These are phyloP conservation scores for Dendrobium chrysotoxum DNA, from an alignment of 106 monocot species.

Conservation along the genomic window DNA sequence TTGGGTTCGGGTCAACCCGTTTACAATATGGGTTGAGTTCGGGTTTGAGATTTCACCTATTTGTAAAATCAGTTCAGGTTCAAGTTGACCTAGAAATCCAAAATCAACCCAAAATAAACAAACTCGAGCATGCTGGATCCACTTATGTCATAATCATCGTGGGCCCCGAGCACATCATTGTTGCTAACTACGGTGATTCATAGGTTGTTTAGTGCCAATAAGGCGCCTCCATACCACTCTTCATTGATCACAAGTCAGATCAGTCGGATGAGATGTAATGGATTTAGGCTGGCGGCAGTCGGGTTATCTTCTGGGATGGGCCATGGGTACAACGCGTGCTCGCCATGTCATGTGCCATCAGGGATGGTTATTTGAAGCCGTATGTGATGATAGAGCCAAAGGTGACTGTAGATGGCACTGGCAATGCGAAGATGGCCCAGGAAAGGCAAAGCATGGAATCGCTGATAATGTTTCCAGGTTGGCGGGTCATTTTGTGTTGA, in stretches of 20 bases:
- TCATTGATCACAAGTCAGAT: conserved; percentile 79
- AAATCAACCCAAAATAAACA: too few relatives aligned
- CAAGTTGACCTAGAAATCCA: too few relatives aligned
- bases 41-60: too few relatives aligned
- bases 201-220: conserved; percentile 49
- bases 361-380: conserved; percentile 53
- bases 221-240: conserved; percentile 51
- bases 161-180: conserved; percentile 18
- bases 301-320: conserved; percentile 61
- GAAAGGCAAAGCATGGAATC: conserved; percentile 30
- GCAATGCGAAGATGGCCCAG: conserved; percentile 52
- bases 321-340: conserved; percentile 55
- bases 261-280: conserved; percentile 53
- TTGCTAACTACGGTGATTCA: conserved; percentile 19
- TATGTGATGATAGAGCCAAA: conserved; percentile 54
- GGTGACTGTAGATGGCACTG: conserved; percentile 52
- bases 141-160: conserved; percentile 66
- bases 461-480: conserved; percentile 71
- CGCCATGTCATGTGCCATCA: conserved; percentile 60
- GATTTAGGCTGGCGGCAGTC: conserved; percentile 48
- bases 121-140: conserved; percentile 54
- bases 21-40: too few relatives aligned
- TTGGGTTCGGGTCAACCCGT: too few relatives aligned
- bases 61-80: too few relatives aligned
- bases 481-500: background rate